These are phyloP conservation scores for Scytalidium lignicola DNA, from an alignment of 2,329 filamentous ascomycete genomes.

Conservation along the genomic window DNA sequence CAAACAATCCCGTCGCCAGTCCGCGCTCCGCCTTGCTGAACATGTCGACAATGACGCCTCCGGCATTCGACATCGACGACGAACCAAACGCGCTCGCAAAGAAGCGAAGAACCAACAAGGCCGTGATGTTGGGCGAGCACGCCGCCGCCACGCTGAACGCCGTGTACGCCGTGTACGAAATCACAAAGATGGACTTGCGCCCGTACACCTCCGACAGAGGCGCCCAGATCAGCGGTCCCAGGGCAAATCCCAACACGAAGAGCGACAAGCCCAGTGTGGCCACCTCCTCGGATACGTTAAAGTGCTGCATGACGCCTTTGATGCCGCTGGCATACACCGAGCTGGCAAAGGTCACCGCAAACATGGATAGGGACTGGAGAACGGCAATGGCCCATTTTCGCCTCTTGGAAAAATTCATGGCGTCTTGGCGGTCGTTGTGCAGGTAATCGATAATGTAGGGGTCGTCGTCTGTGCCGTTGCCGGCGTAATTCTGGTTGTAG, in stretches of 20 bases:
- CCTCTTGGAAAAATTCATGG: slow-evolving; percentile 73
- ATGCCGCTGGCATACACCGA: slow-evolving; percentile 34
- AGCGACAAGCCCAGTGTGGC: slow-evolving; percentile 22
- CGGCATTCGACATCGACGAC: slow-evolving; percentile 55
- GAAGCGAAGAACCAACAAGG: slow-evolving; percentile 59
- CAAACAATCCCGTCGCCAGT: slow-evolving; percentile 55
- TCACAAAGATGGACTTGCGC: slow-evolving; percentile 32
- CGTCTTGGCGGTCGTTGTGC: slow-evolving; percentile 65
- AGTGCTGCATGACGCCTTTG: slow-evolving; percentile 34
- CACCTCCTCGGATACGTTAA: slow-evolving; percentile 29
- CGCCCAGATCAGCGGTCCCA: slow-evolving; percentile 17
- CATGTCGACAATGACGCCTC: slow-evolving; percentile 58
- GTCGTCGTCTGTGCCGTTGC: slow-evolving; percentile 9
- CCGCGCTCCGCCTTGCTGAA: slow-evolving; percentile 47
- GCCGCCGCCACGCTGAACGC: slow-evolving; percentile 55
- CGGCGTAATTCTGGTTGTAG: slow-evolving; percentile 3
- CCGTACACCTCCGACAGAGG: slow-evolving; percentile 52
- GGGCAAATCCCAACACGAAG: slow-evolving; percentile 29
- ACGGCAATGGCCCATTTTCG: slow-evolving; percentile 80
- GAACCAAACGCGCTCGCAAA: slow-evolving; percentile 58
- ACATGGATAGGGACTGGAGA: slow-evolving; percentile 69
- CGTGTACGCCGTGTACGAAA: slow-evolving; percentile 41
- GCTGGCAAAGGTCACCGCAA: slow-evolving; percentile 59
- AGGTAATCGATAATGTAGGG: slow-evolving; percentile 58
- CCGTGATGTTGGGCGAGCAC: slow-evolving; percentile 49